A percentile compares a stretch with the other conserved stretches of the same genome.
Conservation (phyloP, 192 early-diverging fungal species). For the Rhizophagus prolifer region DNA sequence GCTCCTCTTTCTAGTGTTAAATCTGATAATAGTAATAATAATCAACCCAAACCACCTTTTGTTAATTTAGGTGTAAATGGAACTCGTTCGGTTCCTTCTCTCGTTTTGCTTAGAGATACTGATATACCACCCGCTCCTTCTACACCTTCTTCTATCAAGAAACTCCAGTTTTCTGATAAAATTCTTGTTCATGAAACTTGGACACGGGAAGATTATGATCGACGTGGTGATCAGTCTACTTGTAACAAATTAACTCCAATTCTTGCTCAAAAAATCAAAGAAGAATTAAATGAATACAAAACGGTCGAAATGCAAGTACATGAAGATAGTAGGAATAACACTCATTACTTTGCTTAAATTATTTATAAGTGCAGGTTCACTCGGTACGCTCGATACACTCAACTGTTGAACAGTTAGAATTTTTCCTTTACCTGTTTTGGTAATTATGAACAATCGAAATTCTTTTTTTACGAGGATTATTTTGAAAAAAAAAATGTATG, state of each 20-base stretch:
- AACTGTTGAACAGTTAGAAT: not conserved
- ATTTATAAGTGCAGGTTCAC: not conserved
- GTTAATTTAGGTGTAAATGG: not conserved
- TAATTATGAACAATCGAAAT: not conserved
- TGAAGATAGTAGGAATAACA: conserved; percentile 68
- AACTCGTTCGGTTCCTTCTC: not conserved
- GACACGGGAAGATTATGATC: conserved; percentile 79
- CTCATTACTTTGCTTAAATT: conserved; percentile 66
- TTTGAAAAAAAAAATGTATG: not conserved
- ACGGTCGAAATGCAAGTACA: conserved; percentile 89
- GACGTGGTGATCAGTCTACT: conserved; percentile 81
- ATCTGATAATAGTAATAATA: too few species aligned
- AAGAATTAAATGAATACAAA: conserved; percentile 96
- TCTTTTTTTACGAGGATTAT: too few species aligned
- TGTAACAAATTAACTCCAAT: conserved; percentile 81
- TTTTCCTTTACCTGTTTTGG: not conserved
- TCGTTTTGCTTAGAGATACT: not conserved
- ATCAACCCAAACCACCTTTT: too few species aligned
- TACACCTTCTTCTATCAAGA: conserved; percentile 30
- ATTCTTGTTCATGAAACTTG: conserved; percentile 67
- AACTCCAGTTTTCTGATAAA: conserved; percentile 50
- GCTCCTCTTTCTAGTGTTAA: too few species aligned
- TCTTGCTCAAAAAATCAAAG: conserved; percentile 83
- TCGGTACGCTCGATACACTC: not conserved
- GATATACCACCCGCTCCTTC: conserved; percentile 15